phyloP scores from a whole-genome alignment of 2,329 filamentous ascomycete species.

The Fusarium dlaminii region DNA sequence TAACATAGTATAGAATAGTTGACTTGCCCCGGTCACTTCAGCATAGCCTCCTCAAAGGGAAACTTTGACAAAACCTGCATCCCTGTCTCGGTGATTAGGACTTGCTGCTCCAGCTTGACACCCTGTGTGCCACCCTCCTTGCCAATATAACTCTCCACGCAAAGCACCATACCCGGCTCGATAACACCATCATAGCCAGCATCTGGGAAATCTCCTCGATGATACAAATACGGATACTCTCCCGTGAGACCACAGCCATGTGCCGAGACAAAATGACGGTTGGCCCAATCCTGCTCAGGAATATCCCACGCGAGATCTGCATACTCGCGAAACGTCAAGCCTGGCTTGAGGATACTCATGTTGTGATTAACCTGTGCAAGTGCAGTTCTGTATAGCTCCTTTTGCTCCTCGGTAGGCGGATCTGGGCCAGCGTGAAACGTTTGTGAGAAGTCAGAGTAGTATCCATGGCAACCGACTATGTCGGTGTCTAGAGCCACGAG shows the following conservation, averaged over 20 bases:
- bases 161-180: constrained; percentile 1
- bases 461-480: constrained; percentile 8
- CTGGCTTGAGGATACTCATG: constrained; percentile 3
- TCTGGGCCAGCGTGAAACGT: neutral
- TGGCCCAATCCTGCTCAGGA: neutral
- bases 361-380: neutral
- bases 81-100: neutral
- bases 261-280: constrained; percentile 1
- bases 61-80: neutral
- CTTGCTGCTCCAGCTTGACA: constrained; percentile 14
- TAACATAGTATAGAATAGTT: neutral
- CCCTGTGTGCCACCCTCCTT: neutral
- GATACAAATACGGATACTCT: neutral
- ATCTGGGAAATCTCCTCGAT: neutral
- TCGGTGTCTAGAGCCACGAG: constrained; percentile 6
- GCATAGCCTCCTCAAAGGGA: neutral
- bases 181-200: constrained; percentile 5
- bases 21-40: neutral
- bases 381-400: neutral
- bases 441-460: constrained; percentile 7
- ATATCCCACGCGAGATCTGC: neutral
- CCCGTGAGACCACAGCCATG: constrained; percentile 9
- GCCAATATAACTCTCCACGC: constrained; percentile 1
- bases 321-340: constrained; percentile 8
- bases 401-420: neutral